phyloP scores from a whole-genome alignment of 1,284 basidiomycete species.

The Abortiporus biennis region DNA sequence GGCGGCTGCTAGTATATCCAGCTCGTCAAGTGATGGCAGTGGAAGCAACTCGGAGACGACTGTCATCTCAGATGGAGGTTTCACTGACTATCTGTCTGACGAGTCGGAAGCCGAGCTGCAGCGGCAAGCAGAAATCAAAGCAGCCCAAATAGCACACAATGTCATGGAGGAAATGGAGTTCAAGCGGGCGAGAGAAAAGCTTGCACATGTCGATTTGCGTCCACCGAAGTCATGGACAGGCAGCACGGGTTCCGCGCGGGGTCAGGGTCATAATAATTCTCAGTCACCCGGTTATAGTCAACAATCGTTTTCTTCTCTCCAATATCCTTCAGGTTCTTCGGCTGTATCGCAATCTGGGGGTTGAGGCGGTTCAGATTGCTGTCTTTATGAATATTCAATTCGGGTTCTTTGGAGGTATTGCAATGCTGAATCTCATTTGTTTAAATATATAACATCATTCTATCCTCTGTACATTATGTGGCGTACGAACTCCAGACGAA shows the following conservation, averaged over 20 bases:
- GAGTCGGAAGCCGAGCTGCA: slow-evolving; percentile 80
- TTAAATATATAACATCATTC: too few species aligned
- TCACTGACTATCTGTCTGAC: slow-evolving; percentile 80
- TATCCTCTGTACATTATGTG: too few species aligned
- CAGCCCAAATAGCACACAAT: slow-evolving; percentile 68
- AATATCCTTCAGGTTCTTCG: too few species aligned
- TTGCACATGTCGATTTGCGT: slow-evolving; percentile 62
- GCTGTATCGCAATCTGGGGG: too few species aligned
- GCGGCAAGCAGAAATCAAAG: slow-evolving; percentile 71
- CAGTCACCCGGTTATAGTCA: background rate
- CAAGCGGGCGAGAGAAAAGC: slow-evolving; percentile 67
- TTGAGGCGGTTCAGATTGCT: too few species aligned
- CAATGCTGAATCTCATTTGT: too few species aligned
- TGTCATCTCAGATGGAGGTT: slow-evolving; percentile 74
- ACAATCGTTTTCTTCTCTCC: background rate
- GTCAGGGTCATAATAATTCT: background rate
- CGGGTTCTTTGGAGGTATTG: background rate
- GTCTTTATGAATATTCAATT: too few species aligned
- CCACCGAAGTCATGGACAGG: slow-evolving; percentile 68
- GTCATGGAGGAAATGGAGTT: slow-evolving; percentile 76
- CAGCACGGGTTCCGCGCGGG: background rate
- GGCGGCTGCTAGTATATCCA: slow-evolving; percentile 34
- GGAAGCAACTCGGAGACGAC: slow-evolving; percentile 61
- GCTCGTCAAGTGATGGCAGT: slow-evolving; percentile 46
- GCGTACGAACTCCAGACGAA: too few species aligned